Conservation (phyloP, 169 alveolate genomes). For the Plasmodium relictum region DNA sequence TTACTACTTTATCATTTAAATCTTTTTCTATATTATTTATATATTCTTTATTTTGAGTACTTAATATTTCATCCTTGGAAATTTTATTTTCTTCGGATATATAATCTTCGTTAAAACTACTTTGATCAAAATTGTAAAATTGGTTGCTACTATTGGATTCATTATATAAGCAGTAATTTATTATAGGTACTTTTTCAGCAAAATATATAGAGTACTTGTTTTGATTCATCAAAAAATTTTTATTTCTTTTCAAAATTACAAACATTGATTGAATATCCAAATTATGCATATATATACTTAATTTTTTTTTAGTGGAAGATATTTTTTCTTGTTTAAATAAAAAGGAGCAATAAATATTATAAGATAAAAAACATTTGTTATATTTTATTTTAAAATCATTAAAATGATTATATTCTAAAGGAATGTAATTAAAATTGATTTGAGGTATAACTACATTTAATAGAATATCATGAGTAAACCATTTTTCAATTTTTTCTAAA, state of each 20-base stretch:
- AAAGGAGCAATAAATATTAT: slow-evolving; percentile 51
- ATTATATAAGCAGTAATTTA: slow-evolving; percentile 32
- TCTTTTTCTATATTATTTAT: not conserved
- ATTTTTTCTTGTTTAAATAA: slow-evolving; percentile 70
- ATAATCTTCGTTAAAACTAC: slow-evolving; percentile 18
- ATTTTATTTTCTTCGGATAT: not conserved
- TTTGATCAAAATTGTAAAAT: slow-evolving; percentile 7
- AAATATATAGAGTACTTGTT: slow-evolving; percentile 14
- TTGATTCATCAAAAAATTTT: slow-evolving; percentile 23
- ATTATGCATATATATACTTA: slow-evolving; percentile 39
- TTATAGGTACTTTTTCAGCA: slow-evolving; percentile 41
- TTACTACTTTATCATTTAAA: slow-evolving; percentile 15
- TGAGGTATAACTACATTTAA: slow-evolving; percentile 67
- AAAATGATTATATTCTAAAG: slow-evolving; percentile 52
- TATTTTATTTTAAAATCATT: slow-evolving; percentile 25
- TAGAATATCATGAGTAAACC: slow-evolving; percentile 76
- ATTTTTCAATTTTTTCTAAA: slow-evolving; percentile 47
- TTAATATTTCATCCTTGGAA: too few species aligned
- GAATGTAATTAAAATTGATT: slow-evolving; percentile 46
- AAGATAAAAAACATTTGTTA: slow-evolving; percentile 59
- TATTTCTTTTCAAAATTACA: slow-evolving; percentile 34
- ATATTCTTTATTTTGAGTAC: not conserved
- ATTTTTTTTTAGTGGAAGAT: slow-evolving; percentile 44
- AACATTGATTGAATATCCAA: slow-evolving; percentile 44
- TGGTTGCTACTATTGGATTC: slow-evolving; percentile 6